Conservation (phyloP, 202 grass and related monocot species). For the Panicum virgatum region DNA sequence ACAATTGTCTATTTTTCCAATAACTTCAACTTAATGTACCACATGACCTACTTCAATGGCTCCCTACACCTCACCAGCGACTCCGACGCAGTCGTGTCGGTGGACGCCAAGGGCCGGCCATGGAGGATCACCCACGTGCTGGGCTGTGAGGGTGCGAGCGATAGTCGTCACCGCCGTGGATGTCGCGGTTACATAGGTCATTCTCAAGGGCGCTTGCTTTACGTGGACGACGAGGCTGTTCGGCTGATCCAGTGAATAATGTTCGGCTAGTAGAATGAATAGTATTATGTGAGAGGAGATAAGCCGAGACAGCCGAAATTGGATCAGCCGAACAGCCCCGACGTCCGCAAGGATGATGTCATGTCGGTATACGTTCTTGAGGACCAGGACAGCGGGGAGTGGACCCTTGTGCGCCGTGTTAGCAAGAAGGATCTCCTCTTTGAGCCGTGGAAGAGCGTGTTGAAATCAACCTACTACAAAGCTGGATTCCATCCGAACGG, state of each 20-base stretch:
- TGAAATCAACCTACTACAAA: background rate
- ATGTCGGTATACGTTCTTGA: background rate
- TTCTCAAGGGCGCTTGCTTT: background rate
- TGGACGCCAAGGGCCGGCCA: background rate
- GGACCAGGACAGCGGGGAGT: background rate
- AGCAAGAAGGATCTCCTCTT: background rate
- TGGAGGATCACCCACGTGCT: background rate
- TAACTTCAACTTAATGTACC: too few relatives aligned
- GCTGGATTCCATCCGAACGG: background rate
- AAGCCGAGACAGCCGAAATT: too few relatives aligned
- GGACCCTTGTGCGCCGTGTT: background rate
- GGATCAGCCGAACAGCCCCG: too few relatives aligned
- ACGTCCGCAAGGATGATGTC: background rate
- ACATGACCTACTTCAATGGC: constrained; percentile 6
- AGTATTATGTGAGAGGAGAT: too few relatives aligned
- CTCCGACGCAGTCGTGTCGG: background rate
- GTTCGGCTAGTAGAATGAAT: too few relatives aligned
- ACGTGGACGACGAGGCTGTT: too few relatives aligned
- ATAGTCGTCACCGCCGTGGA: fast-evolving
- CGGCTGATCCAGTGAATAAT: too few relatives aligned
- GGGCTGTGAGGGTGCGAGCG: background rate
- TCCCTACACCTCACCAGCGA: background rate
- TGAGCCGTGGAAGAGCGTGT: background rate
- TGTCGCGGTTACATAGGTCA: background rate
- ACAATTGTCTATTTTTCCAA: too few relatives aligned